phyloP scores from a whole-genome alignment of 75 land plant species.

The Pinus tabuliformis region DNA sequence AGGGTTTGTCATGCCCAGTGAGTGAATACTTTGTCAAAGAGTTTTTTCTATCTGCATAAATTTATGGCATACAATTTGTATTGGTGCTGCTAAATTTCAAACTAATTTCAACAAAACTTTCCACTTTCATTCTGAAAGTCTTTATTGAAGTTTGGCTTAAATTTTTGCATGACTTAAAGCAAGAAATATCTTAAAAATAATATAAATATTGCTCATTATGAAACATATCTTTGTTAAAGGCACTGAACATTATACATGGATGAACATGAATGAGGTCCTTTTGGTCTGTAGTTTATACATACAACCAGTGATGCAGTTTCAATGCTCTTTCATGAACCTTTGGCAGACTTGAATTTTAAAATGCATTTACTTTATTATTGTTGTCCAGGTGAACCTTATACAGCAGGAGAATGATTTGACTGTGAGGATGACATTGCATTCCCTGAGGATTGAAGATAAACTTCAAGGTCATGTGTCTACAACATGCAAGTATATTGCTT shows the following conservation, averaged over 20 bases:
- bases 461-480: slow-evolving; percentile 57
- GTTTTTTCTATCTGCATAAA: too few relatives aligned
- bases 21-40: too few relatives aligned
- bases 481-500: slow-evolving; percentile 61
- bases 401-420: slow-evolving; percentile 51
- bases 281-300: neutral
- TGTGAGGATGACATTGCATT: slow-evolving; percentile 74
- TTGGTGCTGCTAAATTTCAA: too few relatives aligned
- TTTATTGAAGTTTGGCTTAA: neutral
- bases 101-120: too few relatives aligned
- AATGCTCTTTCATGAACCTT: neutral
- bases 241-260: neutral
- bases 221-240: neutral
- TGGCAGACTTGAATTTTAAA: neutral
- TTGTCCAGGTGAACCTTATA: slow-evolving; percentile 66
- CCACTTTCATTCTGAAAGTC: too few relatives aligned
- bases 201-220: neutral
- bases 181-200: neutral
- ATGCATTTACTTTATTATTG: neutral
- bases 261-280: neutral
- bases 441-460: slow-evolving; percentile 80
- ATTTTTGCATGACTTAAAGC: neutral
- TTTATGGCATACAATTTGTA: too few relatives aligned
- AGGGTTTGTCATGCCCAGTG: too few relatives aligned
- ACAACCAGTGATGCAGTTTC: neutral